Conservation (phyloP, 805 yeast genomes). For the Brettanomyces sp. region DNA sequence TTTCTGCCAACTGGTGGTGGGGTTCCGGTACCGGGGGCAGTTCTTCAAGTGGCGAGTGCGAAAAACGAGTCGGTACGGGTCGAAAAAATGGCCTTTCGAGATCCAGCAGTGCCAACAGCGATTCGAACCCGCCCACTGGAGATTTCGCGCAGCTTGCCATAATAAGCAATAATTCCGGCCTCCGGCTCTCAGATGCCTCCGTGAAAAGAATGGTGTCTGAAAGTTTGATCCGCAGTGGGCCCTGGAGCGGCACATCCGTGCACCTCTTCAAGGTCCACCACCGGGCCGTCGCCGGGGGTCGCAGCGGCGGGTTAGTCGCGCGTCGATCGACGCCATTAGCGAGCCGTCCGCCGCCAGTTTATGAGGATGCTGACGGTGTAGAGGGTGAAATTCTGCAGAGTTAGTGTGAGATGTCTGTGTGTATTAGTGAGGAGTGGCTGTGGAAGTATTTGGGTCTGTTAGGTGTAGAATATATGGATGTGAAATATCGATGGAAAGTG, state of each 20-base stretch:
- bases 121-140: slow-evolving; percentile 14
- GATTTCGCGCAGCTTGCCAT: background rate
- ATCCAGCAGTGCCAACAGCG: background rate
- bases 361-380: too few species aligned
- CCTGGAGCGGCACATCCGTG: slow-evolving; percentile 40
- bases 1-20: slow-evolving; percentile 27
- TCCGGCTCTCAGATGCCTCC: slow-evolving; percentile 9
- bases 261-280: slow-evolving; percentile 30
- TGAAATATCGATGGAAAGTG: too few species aligned
- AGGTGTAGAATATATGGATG: too few species aligned
- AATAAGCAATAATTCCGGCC: slow-evolving; percentile 5
- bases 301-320: background rate
- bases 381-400: too few species aligned
- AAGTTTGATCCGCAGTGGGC: slow-evolving; percentile 19
- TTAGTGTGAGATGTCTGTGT: too few species aligned
- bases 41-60: too few species aligned
- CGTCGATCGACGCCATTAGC: background rate
- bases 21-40: background rate
- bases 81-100: slow-evolving; percentile 1
- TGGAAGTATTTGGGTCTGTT: too few species aligned
- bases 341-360: background rate
- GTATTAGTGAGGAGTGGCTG: too few species aligned
- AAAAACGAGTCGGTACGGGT: slow-evolving; percentile 2
- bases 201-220: slow-evolving; percentile 4
- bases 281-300: too few species aligned